Base-by-base conservation (phyloP, 2,329 filamentous ascomycete genomes). In the Neonectria punicea region DNA sequence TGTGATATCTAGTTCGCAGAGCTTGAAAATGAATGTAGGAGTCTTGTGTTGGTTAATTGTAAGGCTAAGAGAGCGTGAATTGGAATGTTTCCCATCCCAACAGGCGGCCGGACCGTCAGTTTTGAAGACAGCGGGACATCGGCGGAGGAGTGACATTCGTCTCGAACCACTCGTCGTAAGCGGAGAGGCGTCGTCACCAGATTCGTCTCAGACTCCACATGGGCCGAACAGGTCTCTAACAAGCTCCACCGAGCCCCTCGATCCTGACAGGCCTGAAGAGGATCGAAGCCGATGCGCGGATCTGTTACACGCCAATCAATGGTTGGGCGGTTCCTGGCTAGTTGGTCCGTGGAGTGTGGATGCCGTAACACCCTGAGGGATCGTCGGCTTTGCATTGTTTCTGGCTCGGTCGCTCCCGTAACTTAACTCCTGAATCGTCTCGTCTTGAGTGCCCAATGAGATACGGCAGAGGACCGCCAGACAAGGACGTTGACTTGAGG, bases 81-180 rank as follows among this genome's bases (percentile, higher is more conserved):
- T 22, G 22, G 22, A 22, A 22, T 1, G 3, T 22, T 34, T 51
- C 2, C 9, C n/a, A 20, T 8, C n/a, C 18, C 47, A 18, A 20
- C 16, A 5, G 5, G 47, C 11, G 47, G 28, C 28, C 47, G 47
- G 47, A 34, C 28, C 28, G 16, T 34, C 47, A 28, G 28, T 32
- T 32, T 51, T 51, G 28, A 51, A 28, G n/a, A 30, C 47, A 14
- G 34, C 34, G 34, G 28, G 28, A 18, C 47, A 13, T 51, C 28
- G 47, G 47, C 7, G 28, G 46, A 50, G 14, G 25, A 25, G 25
- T 18, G 14, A 5, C 9, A 20, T 25, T 32, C 13, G 28, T 20
- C 47, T 51, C 47, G 28, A 32, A 51, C 47, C 47, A 34, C 28
- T 51, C 47, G n/a, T 51, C 47, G 47, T 51, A 30, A 32, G 28